These are phyloP conservation scores for Chlorophyllum brunneum DNA, from an alignment of 768 basidiomycete species.

Conservation along the genomic window DNA sequence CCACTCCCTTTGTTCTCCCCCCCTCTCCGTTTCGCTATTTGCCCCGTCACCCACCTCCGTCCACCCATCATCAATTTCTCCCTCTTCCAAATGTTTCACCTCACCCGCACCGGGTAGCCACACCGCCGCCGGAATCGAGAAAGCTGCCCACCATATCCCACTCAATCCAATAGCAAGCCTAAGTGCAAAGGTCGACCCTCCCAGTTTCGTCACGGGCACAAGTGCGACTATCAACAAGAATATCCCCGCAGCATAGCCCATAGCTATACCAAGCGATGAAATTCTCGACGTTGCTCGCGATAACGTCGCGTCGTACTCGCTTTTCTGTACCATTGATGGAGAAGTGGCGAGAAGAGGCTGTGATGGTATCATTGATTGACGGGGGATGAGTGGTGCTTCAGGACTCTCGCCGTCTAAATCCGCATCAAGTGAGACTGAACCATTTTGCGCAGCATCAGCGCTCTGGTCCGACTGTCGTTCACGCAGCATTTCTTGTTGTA, in stretches of 20 bases:
- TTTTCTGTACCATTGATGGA: slow-evolving; percentile 18
- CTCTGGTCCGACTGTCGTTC: background rate
- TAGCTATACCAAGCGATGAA: slow-evolving; percentile 80
- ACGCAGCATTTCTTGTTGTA: slow-evolving; percentile 30
- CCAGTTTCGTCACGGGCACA: slow-evolving; percentile 69
- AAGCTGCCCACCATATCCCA: slow-evolving; percentile 86
- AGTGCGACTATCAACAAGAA: slow-evolving; percentile 67
- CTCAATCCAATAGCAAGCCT: slow-evolving; percentile 81
- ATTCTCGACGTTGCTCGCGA: slow-evolving; percentile 78
- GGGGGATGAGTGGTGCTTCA: slow-evolving; percentile 37
- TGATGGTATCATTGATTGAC: slow-evolving; percentile 9
- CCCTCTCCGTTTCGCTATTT: slow-evolving; percentile 19
- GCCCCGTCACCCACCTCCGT: background rate
- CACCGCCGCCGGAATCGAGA: slow-evolving; percentile 72
- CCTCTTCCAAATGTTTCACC: slow-evolving; percentile 10
- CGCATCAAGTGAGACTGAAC: background rate
- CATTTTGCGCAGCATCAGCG: background rate
- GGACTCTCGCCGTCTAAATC: slow-evolving; percentile 19
- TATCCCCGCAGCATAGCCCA: slow-evolving; percentile 86
- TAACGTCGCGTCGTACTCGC: slow-evolving; percentile 51
- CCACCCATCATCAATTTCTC: slow-evolving; percentile 14
- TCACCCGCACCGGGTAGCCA: slow-evolving; percentile 55
- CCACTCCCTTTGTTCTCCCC: slow-evolving; percentile 33
- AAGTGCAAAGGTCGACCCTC: slow-evolving; percentile 75
- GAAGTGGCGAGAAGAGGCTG: background rate